Conservation (phyloP, 1,139 yeast genomes). For the Blastobotrys buckinghamii region DNA sequence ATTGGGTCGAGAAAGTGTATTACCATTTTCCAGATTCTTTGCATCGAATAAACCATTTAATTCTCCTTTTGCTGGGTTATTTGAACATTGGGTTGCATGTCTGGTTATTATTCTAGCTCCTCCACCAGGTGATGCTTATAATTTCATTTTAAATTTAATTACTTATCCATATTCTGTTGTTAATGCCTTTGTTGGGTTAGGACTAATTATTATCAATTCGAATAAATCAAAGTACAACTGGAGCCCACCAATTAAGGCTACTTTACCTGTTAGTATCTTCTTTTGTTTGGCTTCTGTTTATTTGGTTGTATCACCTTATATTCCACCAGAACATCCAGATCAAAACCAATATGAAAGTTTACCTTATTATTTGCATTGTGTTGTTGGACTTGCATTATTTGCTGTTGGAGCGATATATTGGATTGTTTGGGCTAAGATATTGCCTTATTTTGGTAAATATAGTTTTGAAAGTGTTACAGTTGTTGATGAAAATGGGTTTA, state of each 20-base stretch:
- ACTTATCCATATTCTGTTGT: constrained; percentile 71
- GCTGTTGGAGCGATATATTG: constrained; percentile 67
- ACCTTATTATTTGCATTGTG: constrained; percentile 81
- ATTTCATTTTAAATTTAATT: constrained; percentile 65
- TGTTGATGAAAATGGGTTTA: constrained; percentile 65
- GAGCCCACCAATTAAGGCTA: constrained; percentile 72
- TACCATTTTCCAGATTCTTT: constrained; percentile 60
- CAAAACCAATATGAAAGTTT: constrained; percentile 59
- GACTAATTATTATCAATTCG: constrained; percentile 57
- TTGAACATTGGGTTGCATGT: constrained; percentile 50
- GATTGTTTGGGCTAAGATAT: constrained; percentile 55
- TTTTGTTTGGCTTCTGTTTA: constrained; percentile 66
- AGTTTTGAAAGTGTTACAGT: constrained; percentile 52
- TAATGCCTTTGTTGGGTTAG: constrained; percentile 66
- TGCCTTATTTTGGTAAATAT: constrained; percentile 59
- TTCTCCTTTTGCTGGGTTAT: constrained; percentile 48
- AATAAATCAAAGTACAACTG: constrained; percentile 49
- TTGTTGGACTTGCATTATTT: constrained; percentile 75
- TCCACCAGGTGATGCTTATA: constrained; percentile 75
- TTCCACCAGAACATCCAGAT: constrained; percentile 59
- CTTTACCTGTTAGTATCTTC: constrained; percentile 56
- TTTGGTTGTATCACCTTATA: constrained; percentile 71
- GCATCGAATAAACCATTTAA: constrained; percentile 51
- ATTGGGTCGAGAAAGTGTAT: constrained; percentile 62
- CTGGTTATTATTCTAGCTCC: constrained; percentile 53